Conservation (phyloP, 106 monocot species). For the Dendrobium huoshanense region DNA sequence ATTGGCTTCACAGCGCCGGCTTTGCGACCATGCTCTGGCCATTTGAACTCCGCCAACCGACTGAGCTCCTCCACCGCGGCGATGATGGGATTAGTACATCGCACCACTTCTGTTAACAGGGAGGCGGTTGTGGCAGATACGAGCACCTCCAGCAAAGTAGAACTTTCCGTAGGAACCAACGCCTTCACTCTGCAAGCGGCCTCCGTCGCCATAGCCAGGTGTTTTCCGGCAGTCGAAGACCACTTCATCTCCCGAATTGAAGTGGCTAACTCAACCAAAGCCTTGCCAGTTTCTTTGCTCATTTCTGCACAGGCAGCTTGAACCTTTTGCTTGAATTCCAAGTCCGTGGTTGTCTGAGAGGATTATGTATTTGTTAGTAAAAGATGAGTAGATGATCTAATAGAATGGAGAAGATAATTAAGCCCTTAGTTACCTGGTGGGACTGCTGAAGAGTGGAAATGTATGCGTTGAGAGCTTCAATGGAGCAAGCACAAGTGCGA, state of each 20-base stretch:
- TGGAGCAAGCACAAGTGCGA: constrained; percentile 44
- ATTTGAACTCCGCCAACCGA: constrained; percentile 31
- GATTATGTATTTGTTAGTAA: background rate
- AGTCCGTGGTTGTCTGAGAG: constrained; percentile 8
- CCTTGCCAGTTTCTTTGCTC: constrained; percentile 18
- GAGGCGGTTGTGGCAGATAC: constrained; percentile 30
- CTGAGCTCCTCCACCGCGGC: constrained; percentile 44
- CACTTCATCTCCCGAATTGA: constrained; percentile 26
- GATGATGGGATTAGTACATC: constrained; percentile 8
- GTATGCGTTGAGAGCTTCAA: constrained; percentile 36
- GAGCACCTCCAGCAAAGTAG: constrained; percentile 19
- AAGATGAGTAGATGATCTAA: background rate
- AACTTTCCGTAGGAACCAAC: constrained; percentile 4
- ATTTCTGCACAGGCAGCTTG: constrained; percentile 25
- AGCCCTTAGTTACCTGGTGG: background rate
- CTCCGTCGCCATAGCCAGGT: constrained; percentile 14
- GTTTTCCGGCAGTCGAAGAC: constrained; percentile 13
- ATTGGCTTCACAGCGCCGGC: constrained; percentile 21
- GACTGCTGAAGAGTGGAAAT: background rate
- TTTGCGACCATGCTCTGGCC: background rate
- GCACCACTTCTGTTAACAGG: constrained; percentile 44
- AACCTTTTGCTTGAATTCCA: constrained; percentile 18
- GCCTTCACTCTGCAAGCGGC: constrained; percentile 14
- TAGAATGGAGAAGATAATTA: background rate
- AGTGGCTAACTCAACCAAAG: constrained; percentile 25